Conservation (phyloP, 352 stramenopile genomes). For the Phytopythium mirpurense region DNA sequence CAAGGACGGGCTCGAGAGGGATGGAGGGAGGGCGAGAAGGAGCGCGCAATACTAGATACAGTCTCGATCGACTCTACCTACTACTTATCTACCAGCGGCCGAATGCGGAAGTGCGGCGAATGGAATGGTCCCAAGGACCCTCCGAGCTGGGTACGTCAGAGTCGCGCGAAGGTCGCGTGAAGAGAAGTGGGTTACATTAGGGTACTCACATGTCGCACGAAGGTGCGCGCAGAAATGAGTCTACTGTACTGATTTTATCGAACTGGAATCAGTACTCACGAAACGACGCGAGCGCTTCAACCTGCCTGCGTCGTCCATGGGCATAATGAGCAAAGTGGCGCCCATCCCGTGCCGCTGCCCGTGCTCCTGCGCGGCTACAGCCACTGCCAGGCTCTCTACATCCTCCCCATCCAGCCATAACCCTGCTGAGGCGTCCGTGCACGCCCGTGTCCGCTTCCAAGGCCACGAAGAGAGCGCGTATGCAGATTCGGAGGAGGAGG, state of each 20-base stretch:
- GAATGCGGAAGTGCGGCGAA: neutral
- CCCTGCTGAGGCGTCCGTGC: too few relatives aligned
- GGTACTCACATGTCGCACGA: conserved; percentile 3
- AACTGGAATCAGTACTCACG: neutral
- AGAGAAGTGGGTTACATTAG: neutral
- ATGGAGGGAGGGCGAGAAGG: neutral
- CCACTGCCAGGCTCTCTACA: too few relatives aligned
- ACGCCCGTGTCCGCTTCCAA: neutral
- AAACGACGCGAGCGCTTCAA: conserved; percentile 3
- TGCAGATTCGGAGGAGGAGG: too few relatives aligned
- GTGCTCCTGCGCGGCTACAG: neutral
- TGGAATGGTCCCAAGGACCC: conserved; percentile 2
- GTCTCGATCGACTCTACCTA: too few relatives aligned
- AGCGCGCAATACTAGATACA: too few relatives aligned
- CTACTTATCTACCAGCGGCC: neutral
- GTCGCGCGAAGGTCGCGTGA: conserved; percentile 1
- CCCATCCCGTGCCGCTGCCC: conserved; percentile 2
- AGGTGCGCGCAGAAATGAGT: neutral
- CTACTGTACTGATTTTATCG: neutral
- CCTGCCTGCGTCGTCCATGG: too few relatives aligned
- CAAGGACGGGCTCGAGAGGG: too few relatives aligned
- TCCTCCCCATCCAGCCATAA: too few relatives aligned
- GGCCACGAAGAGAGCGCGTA: neutral
- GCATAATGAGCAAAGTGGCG: conserved; percentile 5
- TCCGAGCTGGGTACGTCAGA: conserved; percentile 1